Percentiles rank a stretch among this genome's conserved stretches.
Conservation (phyloP, 1,284 basidiomycete species). For the Ceratobasidium sp. region DNA sequence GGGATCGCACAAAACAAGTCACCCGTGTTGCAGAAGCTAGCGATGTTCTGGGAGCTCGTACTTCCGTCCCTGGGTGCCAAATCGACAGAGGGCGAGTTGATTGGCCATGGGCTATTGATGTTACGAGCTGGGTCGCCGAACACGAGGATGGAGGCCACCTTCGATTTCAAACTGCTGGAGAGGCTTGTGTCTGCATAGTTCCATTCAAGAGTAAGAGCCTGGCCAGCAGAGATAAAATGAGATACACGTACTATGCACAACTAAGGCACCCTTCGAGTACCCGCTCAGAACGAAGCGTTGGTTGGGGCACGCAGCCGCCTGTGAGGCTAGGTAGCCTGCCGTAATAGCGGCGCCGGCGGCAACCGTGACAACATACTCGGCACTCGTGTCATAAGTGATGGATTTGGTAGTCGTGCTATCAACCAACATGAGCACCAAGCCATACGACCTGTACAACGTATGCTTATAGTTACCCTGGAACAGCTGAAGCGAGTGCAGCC, state of each 20-base stretch:
- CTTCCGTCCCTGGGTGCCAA: too few relatives aligned
- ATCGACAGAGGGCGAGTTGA: too few relatives aligned
- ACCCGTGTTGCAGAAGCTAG: neutral
- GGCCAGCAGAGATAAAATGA: neutral
- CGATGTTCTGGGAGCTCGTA: too few relatives aligned
- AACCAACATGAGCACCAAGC: neutral
- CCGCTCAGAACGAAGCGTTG: slow-evolving; percentile 3
- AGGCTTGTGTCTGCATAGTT: slow-evolving; percentile 16
- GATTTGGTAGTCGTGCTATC: slow-evolving; percentile 23
- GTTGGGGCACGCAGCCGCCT: neutral
- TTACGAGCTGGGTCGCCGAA: slow-evolving; percentile 35
- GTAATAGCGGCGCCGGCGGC: slow-evolving; percentile 20
- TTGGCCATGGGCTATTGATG: neutral
- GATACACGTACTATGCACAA: slow-evolving; percentile 20
- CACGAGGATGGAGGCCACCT: slow-evolving; percentile 8
- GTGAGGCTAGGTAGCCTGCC: slow-evolving; percentile 5
- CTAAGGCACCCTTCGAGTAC: slow-evolving; percentile 36
- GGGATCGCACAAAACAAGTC: slow-evolving; percentile 23
- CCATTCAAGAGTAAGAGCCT: neutral
- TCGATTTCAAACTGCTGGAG: neutral
- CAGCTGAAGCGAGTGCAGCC: slow-evolving; percentile 17
- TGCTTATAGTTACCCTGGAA: slow-evolving; percentile 10
- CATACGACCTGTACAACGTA: too few relatives aligned
- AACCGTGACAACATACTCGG: slow-evolving; percentile 30
- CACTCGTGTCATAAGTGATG: slow-evolving; percentile 20